Evolutionary conservation across 768 basidiomycete genomes (phyloP).

Genomic region (Lactifluus hygrophoroides): DNA sequence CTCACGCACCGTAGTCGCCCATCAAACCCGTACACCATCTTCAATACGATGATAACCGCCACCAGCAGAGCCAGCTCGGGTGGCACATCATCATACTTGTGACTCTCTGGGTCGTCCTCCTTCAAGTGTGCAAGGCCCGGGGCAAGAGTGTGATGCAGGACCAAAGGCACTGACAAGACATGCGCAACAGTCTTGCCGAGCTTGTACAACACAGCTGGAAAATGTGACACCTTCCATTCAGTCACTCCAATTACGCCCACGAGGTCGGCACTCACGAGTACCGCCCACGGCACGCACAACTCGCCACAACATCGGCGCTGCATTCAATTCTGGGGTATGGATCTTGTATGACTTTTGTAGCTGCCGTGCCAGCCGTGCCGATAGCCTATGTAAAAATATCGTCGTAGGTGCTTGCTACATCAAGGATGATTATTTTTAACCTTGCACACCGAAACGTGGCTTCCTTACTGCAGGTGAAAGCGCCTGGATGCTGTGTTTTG

Average conservation of each 20-base stretch:
- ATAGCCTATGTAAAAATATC: conserved; percentile 46
- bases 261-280: conserved; percentile 47
- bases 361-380: conserved; percentile 53
- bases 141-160: conserved; percentile 47
- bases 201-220: conserved; percentile 55
- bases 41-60: conserved; percentile 59
- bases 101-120: conserved; percentile 34
- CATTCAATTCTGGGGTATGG: conserved; percentile 64
- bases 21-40: conserved; percentile 82
- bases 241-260: conserved; percentile 17
- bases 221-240: conserved; percentile 9
- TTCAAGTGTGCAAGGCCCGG: conserved; percentile 32
- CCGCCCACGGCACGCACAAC: conserved; percentile 58
- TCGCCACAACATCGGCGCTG: conserved; percentile 71
- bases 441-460: conserved; percentile 1
- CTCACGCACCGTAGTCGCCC: conserved; percentile 44
- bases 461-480: conserved; percentile 61
- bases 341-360: conserved; percentile 49
- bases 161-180: conserved; percentile 50
- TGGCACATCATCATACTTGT: conserved; percentile 55
- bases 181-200: conserved; percentile 53
- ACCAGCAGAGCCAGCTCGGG: conserved; percentile 58
- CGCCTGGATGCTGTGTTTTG: conserved; percentile 55
- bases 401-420: conserved; percentile 53
- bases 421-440: neutral